These are phyloP conservation scores for Fusarium algeriense DNA, from an alignment of 2,329 filamentous ascomycete genomes.

Conservation along the genomic window DNA sequence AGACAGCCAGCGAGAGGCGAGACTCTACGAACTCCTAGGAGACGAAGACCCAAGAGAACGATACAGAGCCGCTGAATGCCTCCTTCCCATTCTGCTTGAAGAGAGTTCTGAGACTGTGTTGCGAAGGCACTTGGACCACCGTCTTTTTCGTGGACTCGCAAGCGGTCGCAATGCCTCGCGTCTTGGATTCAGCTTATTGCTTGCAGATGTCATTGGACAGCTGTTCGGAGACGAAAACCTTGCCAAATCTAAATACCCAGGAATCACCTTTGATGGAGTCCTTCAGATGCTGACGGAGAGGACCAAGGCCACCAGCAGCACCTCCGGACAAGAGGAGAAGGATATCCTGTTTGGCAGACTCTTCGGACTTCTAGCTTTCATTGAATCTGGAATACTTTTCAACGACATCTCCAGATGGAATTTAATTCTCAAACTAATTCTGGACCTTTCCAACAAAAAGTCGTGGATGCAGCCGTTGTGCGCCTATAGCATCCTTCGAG, in stretches of 20 bases:
- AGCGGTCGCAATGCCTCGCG: conserved; percentile 91
- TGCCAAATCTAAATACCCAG: conserved; percentile 61
- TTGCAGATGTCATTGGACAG: conserved; percentile 83
- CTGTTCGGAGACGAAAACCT: conserved; percentile 68
- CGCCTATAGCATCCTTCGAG: conserved; percentile 82
- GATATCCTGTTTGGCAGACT: conserved; percentile 88
- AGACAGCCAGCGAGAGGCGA: conserved; percentile 60
- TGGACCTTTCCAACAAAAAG: conserved; percentile 82
- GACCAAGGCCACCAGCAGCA: conserved; percentile 65
- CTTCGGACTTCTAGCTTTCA: conserved; percentile 88
- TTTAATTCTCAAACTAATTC: conserved; percentile 77
- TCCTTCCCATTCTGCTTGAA: conserved; percentile 67
- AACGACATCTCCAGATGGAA: conserved; percentile 70
- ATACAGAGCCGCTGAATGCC: conserved; percentile 68
- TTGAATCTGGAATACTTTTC: conserved; percentile 82
- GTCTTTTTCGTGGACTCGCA: conserved; percentile 87
- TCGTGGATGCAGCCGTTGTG: conserved; percentile 92
- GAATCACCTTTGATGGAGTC: conserved; percentile 67
- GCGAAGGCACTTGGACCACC: conserved; percentile 70
- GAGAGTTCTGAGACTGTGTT: conserved; percentile 65
- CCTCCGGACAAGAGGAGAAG: conserved; percentile 79
- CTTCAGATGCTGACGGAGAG: conserved; percentile 67
- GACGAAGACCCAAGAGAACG: conserved; percentile 69
- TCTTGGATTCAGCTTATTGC: conserved; percentile 87
- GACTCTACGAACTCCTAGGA: conserved; percentile 71